A percentile compares a stretch with the other conserved stretches of the same genome.
Conservation (phyloP, 106 monocot species). For the Ottelia alismoides region DNA sequence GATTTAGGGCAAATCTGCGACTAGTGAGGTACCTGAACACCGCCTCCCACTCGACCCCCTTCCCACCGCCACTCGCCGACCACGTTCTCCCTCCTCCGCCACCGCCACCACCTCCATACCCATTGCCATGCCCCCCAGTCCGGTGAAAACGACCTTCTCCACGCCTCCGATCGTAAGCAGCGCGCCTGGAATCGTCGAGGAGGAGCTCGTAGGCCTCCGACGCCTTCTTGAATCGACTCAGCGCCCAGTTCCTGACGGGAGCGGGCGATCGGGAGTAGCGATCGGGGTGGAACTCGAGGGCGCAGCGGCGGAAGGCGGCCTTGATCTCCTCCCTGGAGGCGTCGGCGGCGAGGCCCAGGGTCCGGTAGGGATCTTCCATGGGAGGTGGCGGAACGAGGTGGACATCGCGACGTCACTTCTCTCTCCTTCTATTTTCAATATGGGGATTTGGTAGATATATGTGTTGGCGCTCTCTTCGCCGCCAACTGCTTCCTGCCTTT, state of each 20-base stretch:
- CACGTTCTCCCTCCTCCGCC: constrained; percentile 10
- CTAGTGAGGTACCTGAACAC: constrained; percentile 39
- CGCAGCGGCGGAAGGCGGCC: constrained; percentile 58
- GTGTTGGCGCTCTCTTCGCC: too few species aligned
- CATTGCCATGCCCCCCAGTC: constrained; percentile 7
- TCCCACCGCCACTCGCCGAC: not conserved
- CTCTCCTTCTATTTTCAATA: too few species aligned
- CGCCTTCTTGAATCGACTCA: constrained; percentile 37
- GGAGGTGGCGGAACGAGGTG: too few species aligned
- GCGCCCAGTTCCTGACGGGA: constrained; percentile 26
- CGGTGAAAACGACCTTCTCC: not conserved
- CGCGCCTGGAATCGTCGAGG: constrained; percentile 45
- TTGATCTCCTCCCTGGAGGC: constrained; percentile 85
- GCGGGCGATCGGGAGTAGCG: constrained; percentile 41
- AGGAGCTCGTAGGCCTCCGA: constrained; percentile 75
- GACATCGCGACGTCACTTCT: too few species aligned
- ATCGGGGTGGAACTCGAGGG: constrained; percentile 81
- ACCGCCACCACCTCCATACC: not conserved
- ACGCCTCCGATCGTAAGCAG: constrained; percentile 33
- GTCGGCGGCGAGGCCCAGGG: constrained; percentile 33
- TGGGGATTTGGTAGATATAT: too few species aligned
- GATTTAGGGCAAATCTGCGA: constrained; percentile 41
- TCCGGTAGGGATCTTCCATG: constrained; percentile 43
- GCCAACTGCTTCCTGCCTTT: too few species aligned
- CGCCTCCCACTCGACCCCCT: constrained; percentile 27